Percentiles rank a stretch among this genome's conserved stretches.
Conservation (phyloP, 2,329 filamentous ascomycete genomes). For the Cordyceps farinosa region DNA sequence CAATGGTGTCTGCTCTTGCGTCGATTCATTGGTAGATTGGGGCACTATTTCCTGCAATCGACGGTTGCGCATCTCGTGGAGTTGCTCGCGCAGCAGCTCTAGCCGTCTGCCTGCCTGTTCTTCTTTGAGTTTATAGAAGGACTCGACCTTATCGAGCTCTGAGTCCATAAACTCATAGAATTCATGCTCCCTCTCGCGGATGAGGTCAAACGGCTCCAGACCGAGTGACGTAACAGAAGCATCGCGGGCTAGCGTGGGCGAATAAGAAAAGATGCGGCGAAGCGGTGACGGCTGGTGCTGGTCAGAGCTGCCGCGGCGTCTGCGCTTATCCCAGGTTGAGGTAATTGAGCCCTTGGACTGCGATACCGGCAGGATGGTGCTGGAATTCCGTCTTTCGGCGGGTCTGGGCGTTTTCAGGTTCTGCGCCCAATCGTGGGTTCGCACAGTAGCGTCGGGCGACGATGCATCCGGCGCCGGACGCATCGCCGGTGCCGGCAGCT, state of each 20-base stretch:
- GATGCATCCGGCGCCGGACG: constrained; percentile 21
- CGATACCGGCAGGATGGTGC: constrained; percentile 9
- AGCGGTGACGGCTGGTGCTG: constrained; percentile 32
- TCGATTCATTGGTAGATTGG: not conserved
- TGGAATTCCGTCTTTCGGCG: not conserved
- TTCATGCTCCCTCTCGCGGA: constrained; percentile 72
- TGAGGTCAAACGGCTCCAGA: constrained; percentile 51
- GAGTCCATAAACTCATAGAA: constrained; percentile 82
- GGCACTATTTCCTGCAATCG: constrained; percentile 60
- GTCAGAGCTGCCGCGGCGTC: constrained; percentile 16
- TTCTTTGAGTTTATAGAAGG: constrained; percentile 86
- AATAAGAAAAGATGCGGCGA: constrained; percentile 35
- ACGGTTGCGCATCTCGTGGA: constrained; percentile 89
- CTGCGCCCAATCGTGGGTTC: constrained; percentile 3
- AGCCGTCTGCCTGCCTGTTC: constrained; percentile 75
- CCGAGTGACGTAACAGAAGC: constrained; percentile 33
- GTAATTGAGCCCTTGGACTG: not conserved
- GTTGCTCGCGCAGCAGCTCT: constrained; percentile 69
- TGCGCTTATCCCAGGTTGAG: constrained; percentile 5
- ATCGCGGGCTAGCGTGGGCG: constrained; percentile 23
- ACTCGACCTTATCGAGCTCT: constrained; percentile 87
- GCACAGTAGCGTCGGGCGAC: constrained; percentile 3
- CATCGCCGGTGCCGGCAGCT: constrained; percentile 53
- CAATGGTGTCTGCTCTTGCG: constrained; percentile 35
- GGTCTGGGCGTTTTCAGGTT: not conserved